Conservation (phyloP, 2,329 filamentous ascomycete genomes). For the Juglanconis sp. region DNA sequence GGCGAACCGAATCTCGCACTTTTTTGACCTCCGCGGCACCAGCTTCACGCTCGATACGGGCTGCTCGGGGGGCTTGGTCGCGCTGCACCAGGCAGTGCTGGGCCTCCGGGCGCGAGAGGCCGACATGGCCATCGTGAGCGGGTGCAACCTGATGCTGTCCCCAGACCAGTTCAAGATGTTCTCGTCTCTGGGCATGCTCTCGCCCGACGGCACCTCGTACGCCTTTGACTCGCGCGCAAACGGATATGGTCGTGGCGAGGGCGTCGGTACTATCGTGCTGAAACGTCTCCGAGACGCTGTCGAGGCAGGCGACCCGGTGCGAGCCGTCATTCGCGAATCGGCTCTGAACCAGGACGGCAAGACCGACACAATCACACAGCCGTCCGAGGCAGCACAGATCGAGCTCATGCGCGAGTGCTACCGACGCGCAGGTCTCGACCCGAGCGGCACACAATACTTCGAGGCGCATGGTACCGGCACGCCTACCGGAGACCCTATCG, state of each 20-base stretch:
- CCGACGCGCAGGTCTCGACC: conserved; percentile 26
- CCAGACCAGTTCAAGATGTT: conserved; percentile 14
- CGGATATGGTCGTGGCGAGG: conserved; percentile 11
- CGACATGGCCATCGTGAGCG: conserved; percentile 22
- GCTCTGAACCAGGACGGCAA: conserved; percentile 43
- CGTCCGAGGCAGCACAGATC: conserved; percentile 32
- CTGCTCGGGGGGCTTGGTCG: conserved; percentile 39
- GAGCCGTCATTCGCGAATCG: conserved; percentile 36
- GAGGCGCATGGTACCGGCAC: conserved; percentile 42
- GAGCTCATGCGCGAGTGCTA: conserved; percentile 33
- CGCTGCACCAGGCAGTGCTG: conserved; percentile 14
- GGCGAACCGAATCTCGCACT: conserved; percentile 38
- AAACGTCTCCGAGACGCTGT: conserved; percentile 39
- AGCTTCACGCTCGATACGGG: conserved; percentile 44
- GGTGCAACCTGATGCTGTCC: conserved; percentile 23
- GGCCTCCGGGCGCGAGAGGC: background rate
- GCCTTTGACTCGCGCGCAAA: background rate
- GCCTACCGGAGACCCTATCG: conserved; percentile 37
- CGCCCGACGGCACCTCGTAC: background rate
- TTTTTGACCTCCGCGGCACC: conserved; percentile 36
- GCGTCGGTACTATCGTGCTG: background rate
- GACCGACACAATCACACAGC: conserved; percentile 36
- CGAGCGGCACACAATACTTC: conserved; percentile 30
- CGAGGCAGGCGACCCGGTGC: conserved; percentile 40
- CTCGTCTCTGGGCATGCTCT: background rate